phyloP scores from a whole-genome alignment of 2,329 filamentous ascomycete genomes.

The Neofusicoccum sp. region DNA sequence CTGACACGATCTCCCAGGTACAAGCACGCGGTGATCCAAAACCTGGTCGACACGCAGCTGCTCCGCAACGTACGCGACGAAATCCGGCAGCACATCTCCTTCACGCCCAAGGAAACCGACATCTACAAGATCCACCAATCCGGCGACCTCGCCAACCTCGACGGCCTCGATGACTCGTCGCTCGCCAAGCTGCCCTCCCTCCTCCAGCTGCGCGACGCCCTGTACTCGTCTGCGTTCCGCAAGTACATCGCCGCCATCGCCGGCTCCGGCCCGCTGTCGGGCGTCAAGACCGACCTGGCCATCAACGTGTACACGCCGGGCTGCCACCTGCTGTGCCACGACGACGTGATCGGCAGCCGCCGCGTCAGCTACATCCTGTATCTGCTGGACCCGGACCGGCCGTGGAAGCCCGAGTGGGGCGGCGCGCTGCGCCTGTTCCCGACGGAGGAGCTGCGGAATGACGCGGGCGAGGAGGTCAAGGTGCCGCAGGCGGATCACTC shows the following conservation, averaged over 20 bases:
- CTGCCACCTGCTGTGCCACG: conserved; percentile 92
- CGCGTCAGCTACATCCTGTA: conserved; percentile 97
- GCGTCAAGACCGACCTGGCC: conserved; percentile 96
- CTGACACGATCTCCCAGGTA: conserved; percentile 55
- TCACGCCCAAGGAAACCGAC: conserved; percentile 97
- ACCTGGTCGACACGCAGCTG: conserved; percentile 75
- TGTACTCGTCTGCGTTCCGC: conserved; percentile 89
- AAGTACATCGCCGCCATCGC: conserved; percentile 86
- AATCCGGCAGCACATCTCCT: conserved; percentile 85
- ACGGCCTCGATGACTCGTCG: conserved; percentile 84
- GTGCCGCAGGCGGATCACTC: conserved; percentile 75
- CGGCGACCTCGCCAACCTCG: conserved; percentile 92
- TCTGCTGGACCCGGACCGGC: conserved; percentile 83
- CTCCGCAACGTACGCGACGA: conserved; percentile 84
- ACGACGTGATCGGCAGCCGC: conserved; percentile 97
- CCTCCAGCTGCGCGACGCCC: conserved; percentile 85
- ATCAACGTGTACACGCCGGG: conserved; percentile 98
- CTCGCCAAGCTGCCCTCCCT: conserved; percentile 84
- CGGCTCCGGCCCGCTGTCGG: conserved; percentile 80
- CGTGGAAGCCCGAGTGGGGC: conserved; percentile 90
- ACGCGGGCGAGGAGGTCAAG: conserved; percentile 71
- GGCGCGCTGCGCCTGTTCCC: conserved; percentile 88
- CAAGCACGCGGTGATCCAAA: conserved; percentile 86
- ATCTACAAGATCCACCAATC: conserved; percentile 99
- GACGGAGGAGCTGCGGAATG: conserved; percentile 60